phyloP scores from a whole-genome alignment of 352 stramenopile species.

The Globisporangium uncinulatum region DNA sequence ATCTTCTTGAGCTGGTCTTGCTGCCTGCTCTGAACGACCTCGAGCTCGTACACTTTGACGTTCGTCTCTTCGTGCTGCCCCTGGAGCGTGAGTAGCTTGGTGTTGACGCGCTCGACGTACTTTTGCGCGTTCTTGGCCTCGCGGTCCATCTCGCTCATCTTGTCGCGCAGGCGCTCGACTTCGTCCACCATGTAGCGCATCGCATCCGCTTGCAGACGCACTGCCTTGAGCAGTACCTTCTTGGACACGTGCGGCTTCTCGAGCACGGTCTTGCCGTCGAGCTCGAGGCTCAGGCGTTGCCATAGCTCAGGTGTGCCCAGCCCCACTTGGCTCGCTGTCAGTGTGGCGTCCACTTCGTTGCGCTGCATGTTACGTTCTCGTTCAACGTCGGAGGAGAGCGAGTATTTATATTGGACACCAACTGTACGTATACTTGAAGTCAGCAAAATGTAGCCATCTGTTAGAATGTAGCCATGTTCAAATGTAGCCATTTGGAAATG shows the following conservation, averaged over 20 bases:
- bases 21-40: constrained; percentile 50
- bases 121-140: constrained; percentile 72
- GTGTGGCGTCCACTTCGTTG: constrained; percentile 71
- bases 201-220: constrained; percentile 79
- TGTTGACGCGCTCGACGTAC: constrained; percentile 71
- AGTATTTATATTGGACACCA: too few relatives aligned
- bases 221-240: constrained; percentile 75
- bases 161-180: constrained; percentile 71
- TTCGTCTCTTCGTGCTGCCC: constrained; percentile 66
- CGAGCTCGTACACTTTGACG: constrained; percentile 60
- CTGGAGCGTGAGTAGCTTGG: constrained; percentile 71
- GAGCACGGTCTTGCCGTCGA: constrained; percentile 74
- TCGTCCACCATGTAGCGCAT: constrained; percentile 83
- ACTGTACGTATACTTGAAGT: too few relatives aligned
- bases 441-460: not conserved
- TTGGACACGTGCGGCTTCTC: constrained; percentile 79
- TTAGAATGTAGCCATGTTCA: not conserved
- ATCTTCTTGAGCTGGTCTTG: constrained; percentile 66
- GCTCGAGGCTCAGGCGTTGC: constrained; percentile 69
- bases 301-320: constrained; percentile 74
- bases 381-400: too few relatives aligned
- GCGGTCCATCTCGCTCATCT: constrained; percentile 73
- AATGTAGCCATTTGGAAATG: not conserved
- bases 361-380: constrained; percentile 45
- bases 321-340: constrained; percentile 43